phyloP scores from a whole-genome alignment of 371 early-diverging fungal species.

The Syncephalis fuscata region DNA sequence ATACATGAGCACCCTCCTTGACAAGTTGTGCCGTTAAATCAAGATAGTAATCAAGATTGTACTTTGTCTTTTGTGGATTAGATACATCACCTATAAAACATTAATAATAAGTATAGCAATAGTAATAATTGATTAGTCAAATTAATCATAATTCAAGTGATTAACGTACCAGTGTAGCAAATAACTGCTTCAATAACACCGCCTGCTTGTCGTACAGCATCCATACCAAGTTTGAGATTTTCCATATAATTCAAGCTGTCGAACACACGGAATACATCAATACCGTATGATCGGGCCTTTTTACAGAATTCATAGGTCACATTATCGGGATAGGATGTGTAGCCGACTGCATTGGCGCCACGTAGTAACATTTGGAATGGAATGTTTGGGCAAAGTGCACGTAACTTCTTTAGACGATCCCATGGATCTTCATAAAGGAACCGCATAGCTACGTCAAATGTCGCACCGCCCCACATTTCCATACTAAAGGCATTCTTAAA shows the following conservation, averaged over 20 bases:
- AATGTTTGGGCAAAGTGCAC: conserved; percentile 86
- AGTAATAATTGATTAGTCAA: too few species aligned
- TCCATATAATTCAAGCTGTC: conserved; percentile 91
- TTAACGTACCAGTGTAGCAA: conserved; percentile 76
- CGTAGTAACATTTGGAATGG: conserved; percentile 96
- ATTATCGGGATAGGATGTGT: conserved; percentile 93
- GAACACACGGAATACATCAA: conserved; percentile 93
- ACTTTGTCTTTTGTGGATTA: conserved; percentile 57
- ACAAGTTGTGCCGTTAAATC: conserved; percentile 78
- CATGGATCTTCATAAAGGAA: conserved; percentile 92
- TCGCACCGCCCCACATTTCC: conserved; percentile 91
- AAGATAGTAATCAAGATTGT: conserved; percentile 78
- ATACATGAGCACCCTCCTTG: conserved; percentile 79
- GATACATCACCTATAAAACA: conserved; percentile 50
- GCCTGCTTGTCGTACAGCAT: conserved; percentile 83
- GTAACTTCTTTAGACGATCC: conserved; percentile 69
- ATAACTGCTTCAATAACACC: conserved; percentile 89
- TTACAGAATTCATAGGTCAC: conserved; percentile 89
- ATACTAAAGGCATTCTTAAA: conserved; percentile 73
- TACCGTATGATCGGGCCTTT: conserved; percentile 73
- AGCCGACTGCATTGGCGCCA: conserved; percentile 95
- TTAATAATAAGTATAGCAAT: too few species aligned
- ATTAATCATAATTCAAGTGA: too few species aligned
- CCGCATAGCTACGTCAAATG: conserved; percentile 90
- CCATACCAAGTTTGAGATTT: conserved; percentile 86